Base-by-base conservation (phyloP, 495 filamentous ascomycete genomes). In the Penicillium goetzii region DNA sequence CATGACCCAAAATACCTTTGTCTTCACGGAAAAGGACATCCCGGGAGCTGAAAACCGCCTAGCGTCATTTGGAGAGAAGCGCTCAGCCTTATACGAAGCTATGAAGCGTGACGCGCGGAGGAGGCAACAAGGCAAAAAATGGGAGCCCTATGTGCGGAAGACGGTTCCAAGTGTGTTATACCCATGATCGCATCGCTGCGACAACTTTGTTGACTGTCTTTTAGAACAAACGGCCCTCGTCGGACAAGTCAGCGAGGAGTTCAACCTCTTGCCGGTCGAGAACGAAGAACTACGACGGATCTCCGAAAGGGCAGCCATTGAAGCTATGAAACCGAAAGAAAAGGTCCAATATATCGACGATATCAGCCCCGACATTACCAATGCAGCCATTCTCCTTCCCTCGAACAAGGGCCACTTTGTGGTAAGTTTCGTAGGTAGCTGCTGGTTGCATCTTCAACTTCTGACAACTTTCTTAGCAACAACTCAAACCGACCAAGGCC, bases 151-250 rank as follows among this genome's bases (percentile, higher is more conserved):
- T 68, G 84, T 87, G 62, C 84, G 88, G 52, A 92, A 90, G 72
- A 89, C 90, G 10, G 89, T 97, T 68, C 92, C 93, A 25, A 96
- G 92, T 93, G 75, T 81, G 67, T 66, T 49, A 12, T 41, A 4
- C 36, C 6, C 7, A 17, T 32, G 25, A 9, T 21, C 15, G 4
- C n/a, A 12, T 9, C 2, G 10, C n/a, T 25, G 40, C 45, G 2
- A 23, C 32, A 36, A 19, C 21, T 36, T 51, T 59, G 62, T 70
- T 81, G 5, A 80, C 60, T 59, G 14, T 15, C 49, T 50, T 21
- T 17, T 66, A 93, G 91, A 97, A 79, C 89, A 93, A 72, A 97
- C 93, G 3, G 84, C 85, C 4, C 78, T 97, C 21, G 82, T 85
- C 11, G 93, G 90, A 26, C 86, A 81, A 30, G 85, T 94, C 30